Conservation (phyloP, 345 rosid species). For the Pistacia integerrima region DNA sequence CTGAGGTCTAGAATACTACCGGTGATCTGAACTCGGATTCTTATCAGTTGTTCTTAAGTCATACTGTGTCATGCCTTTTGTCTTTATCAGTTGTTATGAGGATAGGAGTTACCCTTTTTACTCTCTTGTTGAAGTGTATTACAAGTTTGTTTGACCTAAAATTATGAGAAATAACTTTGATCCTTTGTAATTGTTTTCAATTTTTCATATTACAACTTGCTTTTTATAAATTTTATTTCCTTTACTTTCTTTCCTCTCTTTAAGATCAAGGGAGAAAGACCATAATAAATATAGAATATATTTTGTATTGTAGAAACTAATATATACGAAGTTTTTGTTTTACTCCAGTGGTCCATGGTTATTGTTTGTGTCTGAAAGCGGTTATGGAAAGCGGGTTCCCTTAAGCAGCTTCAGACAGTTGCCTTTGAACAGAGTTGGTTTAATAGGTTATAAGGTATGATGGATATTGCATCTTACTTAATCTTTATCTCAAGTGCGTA, state of each 20-base stretch:
- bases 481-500: background rate
- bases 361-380: constrained; percentile 83
- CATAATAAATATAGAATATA: constrained; percentile 3
- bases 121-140: background rate
- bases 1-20: background rate
- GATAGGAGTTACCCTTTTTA: background rate
- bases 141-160: background rate
- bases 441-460: constrained; percentile 79
- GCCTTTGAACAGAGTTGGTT: constrained; percentile 76
- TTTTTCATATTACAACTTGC: background rate
- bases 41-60: background rate
- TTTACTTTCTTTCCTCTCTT: background rate
- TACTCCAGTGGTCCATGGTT: constrained; percentile 78
- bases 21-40: background rate
- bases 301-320: constrained; percentile 6
- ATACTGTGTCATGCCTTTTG: background rate
- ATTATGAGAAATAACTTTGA: background rate
- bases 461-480: background rate
- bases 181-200: background rate
- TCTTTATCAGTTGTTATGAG: background rate
- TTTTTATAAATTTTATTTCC: background rate
- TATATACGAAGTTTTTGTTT: constrained; percentile 4
- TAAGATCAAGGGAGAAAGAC: background rate
- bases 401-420: constrained; percentile 64
- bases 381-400: constrained; percentile 93